Evolutionary conservation across 2,329 filamentous ascomycete species (phyloP), one percentile per base, ranked within the genome.

Genomic region (Aspergillus jensenii): DNA sequence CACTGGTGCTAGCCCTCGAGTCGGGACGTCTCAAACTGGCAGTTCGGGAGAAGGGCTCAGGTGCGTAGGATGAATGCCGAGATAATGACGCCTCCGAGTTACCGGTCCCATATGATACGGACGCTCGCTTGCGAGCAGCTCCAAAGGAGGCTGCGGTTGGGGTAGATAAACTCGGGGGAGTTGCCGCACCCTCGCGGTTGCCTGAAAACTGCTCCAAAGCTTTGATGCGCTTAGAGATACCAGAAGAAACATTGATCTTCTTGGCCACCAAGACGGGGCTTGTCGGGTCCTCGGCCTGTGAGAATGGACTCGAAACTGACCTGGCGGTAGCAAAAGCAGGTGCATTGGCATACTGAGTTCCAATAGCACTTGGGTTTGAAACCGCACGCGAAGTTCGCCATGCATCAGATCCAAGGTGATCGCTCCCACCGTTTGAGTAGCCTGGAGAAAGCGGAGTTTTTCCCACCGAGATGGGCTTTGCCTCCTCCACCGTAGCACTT

Each of bases 211-310:
- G 93, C 71, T 96, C 90, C 53, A 99, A 80, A 6, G 93, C 92
- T 74, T 96, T 96, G 73, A 98, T 98, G 43, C 95, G 88, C 72
- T 93, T 91, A 3, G 93, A 96, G 60, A 99, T 97, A 65, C 91
- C 92, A 8, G 90, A 92, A 7, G 91, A 93, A 23, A 98, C 84
- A 67, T 90, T 95, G 63, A 88, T 82, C 72, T 93, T 96, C 71
- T 90, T 91, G 3, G 84, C 79, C 47, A 82, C 78, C 50, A 88
- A 69, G 14, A 83, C 74, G n/a, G 76, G 74, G 39, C 69, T 69
- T 27, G 70, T 59, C 15, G 74, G 68, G n/a, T 63, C 63, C 35
- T 66, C 65, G 31, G 55, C 65, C 14, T 73, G 72, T 15, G 64
- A 58, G 49, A 71, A 73, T 21, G 74, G 67, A 47, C 70, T 73